Percentiles rank a stretch among this genome's conserved stretches.
Evolutionary conservation across 2,329 filamentous ascomycete genomes (phyloP).

Genomic region (Botryotinia convoluta): DNA sequence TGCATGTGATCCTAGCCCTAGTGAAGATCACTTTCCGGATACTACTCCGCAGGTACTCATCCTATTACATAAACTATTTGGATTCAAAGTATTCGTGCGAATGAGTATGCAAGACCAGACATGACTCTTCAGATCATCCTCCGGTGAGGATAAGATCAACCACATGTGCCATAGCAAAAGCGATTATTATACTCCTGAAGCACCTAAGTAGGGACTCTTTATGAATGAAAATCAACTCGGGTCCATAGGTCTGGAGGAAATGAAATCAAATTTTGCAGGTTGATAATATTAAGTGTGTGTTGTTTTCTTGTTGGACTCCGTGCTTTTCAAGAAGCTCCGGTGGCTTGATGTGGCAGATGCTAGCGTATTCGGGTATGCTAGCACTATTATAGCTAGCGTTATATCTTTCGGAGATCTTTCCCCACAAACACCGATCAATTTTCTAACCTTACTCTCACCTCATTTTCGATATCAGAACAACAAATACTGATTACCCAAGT

Average conservation of each 20-base stretch:
- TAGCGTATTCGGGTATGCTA: not conserved
- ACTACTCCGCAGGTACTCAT: not conserved
- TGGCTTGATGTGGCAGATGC: not conserved
- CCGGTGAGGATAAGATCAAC: not conserved
- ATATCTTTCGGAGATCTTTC: slow-evolving; percentile 1
- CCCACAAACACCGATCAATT: slow-evolving; percentile 1
- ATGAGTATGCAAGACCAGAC: not conserved
- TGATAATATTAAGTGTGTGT: not conserved
- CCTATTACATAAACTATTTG: not conserved
- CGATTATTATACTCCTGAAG: not conserved
- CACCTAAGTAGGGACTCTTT: not conserved
- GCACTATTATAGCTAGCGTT: not conserved
- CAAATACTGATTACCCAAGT: not conserved
- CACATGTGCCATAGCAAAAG: not conserved
- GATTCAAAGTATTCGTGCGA: not conserved
- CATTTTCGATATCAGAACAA: not conserved
- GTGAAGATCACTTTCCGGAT: not conserved
- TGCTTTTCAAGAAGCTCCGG: not conserved
- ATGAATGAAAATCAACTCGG: not conserved
- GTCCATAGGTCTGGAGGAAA: not conserved
- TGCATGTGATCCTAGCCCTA: not conserved
- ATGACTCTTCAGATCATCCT: not conserved
- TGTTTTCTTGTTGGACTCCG: not conserved
- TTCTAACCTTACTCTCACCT: not conserved
- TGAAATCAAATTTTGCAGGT: not conserved